phyloP scores from a whole-genome alignment of 2,329 filamentous ascomycete species.

The Cladosporium sp. region DNA sequence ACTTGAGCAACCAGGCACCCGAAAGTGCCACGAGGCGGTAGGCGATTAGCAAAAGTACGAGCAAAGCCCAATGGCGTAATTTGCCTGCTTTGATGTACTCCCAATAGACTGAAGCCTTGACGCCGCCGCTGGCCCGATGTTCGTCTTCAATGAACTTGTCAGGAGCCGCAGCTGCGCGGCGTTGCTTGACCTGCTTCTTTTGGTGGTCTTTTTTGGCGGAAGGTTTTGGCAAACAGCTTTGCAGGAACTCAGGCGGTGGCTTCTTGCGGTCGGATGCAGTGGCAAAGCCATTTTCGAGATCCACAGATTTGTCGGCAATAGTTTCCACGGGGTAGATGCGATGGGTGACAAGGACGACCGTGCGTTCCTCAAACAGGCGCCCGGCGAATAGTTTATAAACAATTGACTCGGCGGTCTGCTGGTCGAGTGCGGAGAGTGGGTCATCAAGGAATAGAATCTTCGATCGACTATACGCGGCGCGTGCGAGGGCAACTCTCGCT shows the following conservation, averaged over 20 bases:
- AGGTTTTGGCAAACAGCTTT: constrained; percentile 15
- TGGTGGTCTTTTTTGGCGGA: constrained; percentile 25
- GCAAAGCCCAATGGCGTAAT: constrained; percentile 64
- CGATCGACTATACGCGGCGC: constrained; percentile 43
- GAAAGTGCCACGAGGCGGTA: constrained; percentile 62
- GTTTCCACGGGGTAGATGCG: constrained; percentile 65
- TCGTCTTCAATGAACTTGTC: constrained; percentile 79
- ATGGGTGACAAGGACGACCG: constrained; percentile 59
- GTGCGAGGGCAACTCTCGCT: constrained; percentile 44
- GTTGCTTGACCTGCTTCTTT: constrained; percentile 35
- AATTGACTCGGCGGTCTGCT: constrained; percentile 60
- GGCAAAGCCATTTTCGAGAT: constrained; percentile 60
- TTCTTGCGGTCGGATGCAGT: constrained; percentile 22
- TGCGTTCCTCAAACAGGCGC: constrained; percentile 49
- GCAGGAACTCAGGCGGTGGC: constrained; percentile 15
- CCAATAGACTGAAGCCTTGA: constrained; percentile 74
- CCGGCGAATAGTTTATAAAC: constrained; percentile 55
- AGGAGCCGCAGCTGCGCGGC: constrained; percentile 48
- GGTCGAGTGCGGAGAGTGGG: constrained; percentile 45
- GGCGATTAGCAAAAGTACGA: constrained; percentile 58
- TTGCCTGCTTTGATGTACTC: constrained; percentile 79
- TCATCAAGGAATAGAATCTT: constrained; percentile 46
- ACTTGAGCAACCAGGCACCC: constrained; percentile 76
- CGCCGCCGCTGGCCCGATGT: constrained; percentile 66
- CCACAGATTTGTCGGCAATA: constrained; percentile 69